phyloP scores from a whole-genome alignment of 192 early-diverging fungal genomes.

The Umbelopsis sp. region DNA sequence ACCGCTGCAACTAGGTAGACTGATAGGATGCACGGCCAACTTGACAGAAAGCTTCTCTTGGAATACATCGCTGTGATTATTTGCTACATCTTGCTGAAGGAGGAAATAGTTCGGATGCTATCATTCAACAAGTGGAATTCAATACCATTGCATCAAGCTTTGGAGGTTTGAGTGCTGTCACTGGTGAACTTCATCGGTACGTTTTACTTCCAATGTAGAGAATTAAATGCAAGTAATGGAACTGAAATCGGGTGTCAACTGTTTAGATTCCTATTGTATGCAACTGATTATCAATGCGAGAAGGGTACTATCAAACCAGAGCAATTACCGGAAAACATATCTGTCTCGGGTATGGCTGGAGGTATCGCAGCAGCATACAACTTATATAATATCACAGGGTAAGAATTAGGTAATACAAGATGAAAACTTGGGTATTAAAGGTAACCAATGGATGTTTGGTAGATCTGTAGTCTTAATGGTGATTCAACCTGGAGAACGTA shows the following conservation, averaged over 20 bases:
- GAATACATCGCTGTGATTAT: slow-evolving; percentile 93
- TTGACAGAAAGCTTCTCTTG: slow-evolving; percentile 65
- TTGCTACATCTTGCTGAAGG: slow-evolving; percentile 68
- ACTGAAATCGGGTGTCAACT: too few relatives aligned
- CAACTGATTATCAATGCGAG: slow-evolving; percentile 42
- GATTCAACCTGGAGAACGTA: slow-evolving; percentile 90
- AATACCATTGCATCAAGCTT: slow-evolving; percentile 97
- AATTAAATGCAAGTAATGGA: not conserved
- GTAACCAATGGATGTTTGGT: not conserved
- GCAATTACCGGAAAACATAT: slow-evolving; percentile 67
- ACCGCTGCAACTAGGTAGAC: too few relatives aligned
- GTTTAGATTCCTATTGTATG: slow-evolving; percentile 49
- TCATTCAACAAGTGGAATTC: slow-evolving; percentile 91
- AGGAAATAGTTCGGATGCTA: slow-evolving; percentile 47
- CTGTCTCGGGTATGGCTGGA: slow-evolving; percentile 69
- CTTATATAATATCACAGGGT: slow-evolving; percentile 61
- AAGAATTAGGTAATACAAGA: slow-evolving; percentile 9
- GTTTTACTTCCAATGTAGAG: not conserved
- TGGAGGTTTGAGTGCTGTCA: slow-evolving; percentile 74
- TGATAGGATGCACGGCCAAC: not conserved
- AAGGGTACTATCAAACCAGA: slow-evolving; percentile 31
- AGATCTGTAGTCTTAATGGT: slow-evolving; percentile 85
- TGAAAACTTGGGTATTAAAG: not conserved
- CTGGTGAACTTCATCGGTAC: slow-evolving; percentile 80
- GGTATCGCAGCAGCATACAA: slow-evolving; percentile 73